A percentile compares a stretch with the other conserved stretches of the same genome.
Conservation (phyloP, 768 basidiomycete species). For the Leccinum subgranulosum region DNA sequence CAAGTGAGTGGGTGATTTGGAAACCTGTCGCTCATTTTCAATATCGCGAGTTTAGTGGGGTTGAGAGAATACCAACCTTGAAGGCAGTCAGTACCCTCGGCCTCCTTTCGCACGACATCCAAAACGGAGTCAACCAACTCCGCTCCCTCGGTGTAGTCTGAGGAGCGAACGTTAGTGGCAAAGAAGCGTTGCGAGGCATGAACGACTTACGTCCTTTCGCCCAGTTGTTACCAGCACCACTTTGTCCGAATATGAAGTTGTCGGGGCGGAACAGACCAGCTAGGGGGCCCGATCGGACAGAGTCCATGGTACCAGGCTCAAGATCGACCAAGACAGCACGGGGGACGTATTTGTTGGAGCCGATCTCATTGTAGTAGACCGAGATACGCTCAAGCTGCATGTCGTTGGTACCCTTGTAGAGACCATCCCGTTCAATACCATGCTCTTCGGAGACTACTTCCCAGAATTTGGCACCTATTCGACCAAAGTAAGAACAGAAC, state of each 20-base stretch:
- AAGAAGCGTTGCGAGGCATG: not conserved
- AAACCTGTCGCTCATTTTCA: slow-evolving; percentile 56
- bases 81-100: slow-evolving; percentile 94
- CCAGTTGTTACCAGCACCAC: slow-evolving; percentile 99
- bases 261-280: slow-evolving; percentile 95
- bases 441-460: slow-evolving; percentile 99
- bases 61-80: slow-evolving; percentile 66
- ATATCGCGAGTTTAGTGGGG: not conserved
- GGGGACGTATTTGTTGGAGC: slow-evolving; percentile 95
- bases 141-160: slow-evolving; percentile 91
- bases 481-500: slow-evolving; percentile 15
- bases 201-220: slow-evolving; percentile 92
- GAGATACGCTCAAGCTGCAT: slow-evolving; percentile 96
- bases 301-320: slow-evolving; percentile 96
- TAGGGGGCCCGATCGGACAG: slow-evolving; percentile 85
- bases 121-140: slow-evolving; percentile 98
- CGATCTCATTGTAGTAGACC: slow-evolving; percentile 97
- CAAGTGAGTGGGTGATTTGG: slow-evolving; percentile 98
- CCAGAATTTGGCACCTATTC: slow-evolving; percentile 90
- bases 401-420: slow-evolving; percentile 91
- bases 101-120: slow-evolving; percentile 98
- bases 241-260: slow-evolving; percentile 98
- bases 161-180: not conserved
- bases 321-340: slow-evolving; percentile 97
- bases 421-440: slow-evolving; percentile 90